Conservation (phyloP, 2,329 filamentous ascomycete species). For the Fusarium virguliforme region DNA sequence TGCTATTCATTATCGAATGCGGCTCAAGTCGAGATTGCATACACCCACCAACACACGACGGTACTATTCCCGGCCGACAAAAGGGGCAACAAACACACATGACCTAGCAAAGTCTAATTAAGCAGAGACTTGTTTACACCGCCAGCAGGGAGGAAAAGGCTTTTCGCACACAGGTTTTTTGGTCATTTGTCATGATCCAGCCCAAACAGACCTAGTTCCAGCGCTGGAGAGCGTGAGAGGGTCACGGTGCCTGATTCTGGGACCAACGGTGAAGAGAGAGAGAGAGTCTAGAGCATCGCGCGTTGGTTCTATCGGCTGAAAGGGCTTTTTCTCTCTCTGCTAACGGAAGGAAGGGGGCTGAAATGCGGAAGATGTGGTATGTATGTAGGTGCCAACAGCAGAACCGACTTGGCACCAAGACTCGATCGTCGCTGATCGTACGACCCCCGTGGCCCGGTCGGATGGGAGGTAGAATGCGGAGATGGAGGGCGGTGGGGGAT, state of each 20-base stretch:
- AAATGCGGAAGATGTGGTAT: constrained; percentile 33
- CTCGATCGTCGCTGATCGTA: constrained; percentile 9
- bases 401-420: constrained; percentile 7
- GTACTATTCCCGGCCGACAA: background rate
- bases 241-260: constrained; percentile 5
- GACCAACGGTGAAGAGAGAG: background rate
- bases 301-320: constrained; percentile 6
- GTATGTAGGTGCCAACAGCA: too few relatives aligned
- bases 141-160: constrained; percentile 8
- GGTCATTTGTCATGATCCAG: constrained; percentile 4
- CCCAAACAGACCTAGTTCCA: background rate
- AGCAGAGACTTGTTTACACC: background rate
- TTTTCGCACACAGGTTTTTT: background rate
- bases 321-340: background rate
- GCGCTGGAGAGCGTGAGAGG: background rate
- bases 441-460: background rate
- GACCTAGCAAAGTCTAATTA: constrained; percentile 16
- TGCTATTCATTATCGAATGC: background rate
- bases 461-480: constrained; percentile 4
- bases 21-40: background rate
- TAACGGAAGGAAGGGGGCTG: constrained; percentile 1
- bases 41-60: background rate
- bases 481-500: background rate
- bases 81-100: constrained; percentile 1
- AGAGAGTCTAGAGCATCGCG: constrained; percentile 1